These are phyloP conservation scores for Fraxinus angustifolia DNA, from an alignment of 305 asterid genomes.

Conservation along the genomic window DNA sequence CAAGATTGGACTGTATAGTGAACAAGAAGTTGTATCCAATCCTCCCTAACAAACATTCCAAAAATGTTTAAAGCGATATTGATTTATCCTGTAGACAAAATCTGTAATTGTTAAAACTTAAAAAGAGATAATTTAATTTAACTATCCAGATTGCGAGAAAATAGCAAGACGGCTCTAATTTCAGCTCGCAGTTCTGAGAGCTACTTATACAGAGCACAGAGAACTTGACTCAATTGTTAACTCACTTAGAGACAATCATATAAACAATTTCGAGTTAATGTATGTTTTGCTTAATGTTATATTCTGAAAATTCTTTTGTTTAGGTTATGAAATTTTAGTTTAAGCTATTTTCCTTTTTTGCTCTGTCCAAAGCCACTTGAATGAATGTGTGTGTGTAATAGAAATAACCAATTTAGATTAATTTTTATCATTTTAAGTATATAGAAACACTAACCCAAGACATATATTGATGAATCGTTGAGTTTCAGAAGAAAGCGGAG, in stretches of 20 bases:
- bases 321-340: not conserved
- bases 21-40: not conserved
- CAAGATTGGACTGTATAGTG: not conserved
- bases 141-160: not conserved
- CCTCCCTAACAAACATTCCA: not conserved
- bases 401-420: not conserved
- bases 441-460: constrained; percentile 67
- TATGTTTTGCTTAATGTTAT: not conserved
- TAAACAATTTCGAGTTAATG: not conserved
- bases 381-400: not conserved
- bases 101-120: not conserved
- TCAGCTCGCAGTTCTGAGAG: not conserved
- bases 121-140: not conserved
- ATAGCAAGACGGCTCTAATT: not conserved
- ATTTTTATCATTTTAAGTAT: constrained; percentile 10
- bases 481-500: constrained; percentile 92
- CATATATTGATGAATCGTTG: constrained; percentile 97
- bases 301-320: not conserved
- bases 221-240: not conserved
- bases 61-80: not conserved
- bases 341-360: not conserved
- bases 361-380: not conserved
- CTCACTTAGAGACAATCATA: not conserved
- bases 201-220: not conserved
- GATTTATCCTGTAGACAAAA: not conserved